Conservation (phyloP, 371 early-diverging fungal genomes). For the Conidiobolus incongruus region DNA sequence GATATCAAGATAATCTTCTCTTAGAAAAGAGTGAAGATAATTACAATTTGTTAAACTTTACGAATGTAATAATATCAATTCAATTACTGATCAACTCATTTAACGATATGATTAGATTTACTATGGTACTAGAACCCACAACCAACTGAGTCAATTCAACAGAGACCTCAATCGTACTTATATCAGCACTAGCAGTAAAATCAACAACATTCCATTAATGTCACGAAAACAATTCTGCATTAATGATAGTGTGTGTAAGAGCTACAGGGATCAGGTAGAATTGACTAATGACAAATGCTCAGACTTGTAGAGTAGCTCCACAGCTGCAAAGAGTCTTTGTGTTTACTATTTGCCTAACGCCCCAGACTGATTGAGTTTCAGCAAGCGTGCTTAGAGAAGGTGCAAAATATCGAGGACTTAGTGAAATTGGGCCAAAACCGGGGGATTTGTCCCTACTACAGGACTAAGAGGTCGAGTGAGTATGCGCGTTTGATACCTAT, state of each 20-base stretch:
- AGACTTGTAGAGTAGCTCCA: conserved; percentile 18
- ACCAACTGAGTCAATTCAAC: conserved; percentile 82
- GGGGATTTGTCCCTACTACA: conserved; percentile 78
- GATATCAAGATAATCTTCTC: not conserved
- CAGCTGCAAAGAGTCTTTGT: conserved; percentile 18
- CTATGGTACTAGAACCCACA: conserved; percentile 79
- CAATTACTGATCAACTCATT: no score
- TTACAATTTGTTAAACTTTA: conserved; percentile 2
- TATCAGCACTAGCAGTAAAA: conserved; percentile 19
- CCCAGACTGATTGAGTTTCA: conserved; percentile 21
- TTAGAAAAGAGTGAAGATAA: conserved; percentile 7
- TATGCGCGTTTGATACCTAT: conserved; percentile 53
- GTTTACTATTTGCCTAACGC: conserved; percentile 20
- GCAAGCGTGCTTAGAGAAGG: conserved; percentile 17
- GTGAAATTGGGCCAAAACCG: conserved; percentile 28
- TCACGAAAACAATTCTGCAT: conserved; percentile 72
- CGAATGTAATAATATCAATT: not conserved
- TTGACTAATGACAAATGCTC: conserved; percentile 56
- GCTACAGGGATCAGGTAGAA: conserved; percentile 16
- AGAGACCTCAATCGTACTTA: conserved; percentile 62
- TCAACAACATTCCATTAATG: conserved; percentile 48
- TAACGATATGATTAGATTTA: conserved; percentile 21
- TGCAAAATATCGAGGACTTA: conserved; percentile 70
- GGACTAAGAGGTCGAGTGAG: conserved; percentile 31
- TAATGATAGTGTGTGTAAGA: conserved; percentile 26